Conservation (phyloP, 140 eudicot genomes). For the Oenanthe javanica region DNA sequence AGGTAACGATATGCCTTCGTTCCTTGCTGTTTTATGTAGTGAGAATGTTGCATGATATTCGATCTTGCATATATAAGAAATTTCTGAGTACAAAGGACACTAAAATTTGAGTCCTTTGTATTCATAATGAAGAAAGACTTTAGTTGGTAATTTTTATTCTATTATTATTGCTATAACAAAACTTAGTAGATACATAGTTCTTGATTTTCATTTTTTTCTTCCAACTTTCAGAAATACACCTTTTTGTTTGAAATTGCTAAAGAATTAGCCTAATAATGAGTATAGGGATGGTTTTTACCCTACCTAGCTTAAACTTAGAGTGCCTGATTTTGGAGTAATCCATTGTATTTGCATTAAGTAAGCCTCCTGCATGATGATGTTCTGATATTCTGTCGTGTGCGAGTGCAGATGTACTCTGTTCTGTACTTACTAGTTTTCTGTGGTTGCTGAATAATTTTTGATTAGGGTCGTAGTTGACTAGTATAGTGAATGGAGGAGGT, state of each 20-base stretch:
- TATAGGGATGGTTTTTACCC: neutral
- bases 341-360: neutral
- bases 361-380: neutral
- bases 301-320: neutral
- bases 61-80: neutral
- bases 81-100: neutral
- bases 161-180: neutral
- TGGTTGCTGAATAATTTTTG: neutral
- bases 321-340: neutral
- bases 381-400: neutral
- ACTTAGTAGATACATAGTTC: neutral
- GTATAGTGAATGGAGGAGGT: neutral
- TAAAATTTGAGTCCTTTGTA: neutral
- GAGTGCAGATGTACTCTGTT: neutral
- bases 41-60: neutral
- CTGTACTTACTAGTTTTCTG: neutral
- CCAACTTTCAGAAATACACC: neutral
- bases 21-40: neutral
- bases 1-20: neutral
- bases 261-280: neutral
- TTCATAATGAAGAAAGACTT: neutral
- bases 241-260: neutral
- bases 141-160: neutral
- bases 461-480: neutral
- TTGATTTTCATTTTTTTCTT: neutral